Conservation (phyloP, 1,284 basidiomycete species). For the Pseudozyma pruni region DNA sequence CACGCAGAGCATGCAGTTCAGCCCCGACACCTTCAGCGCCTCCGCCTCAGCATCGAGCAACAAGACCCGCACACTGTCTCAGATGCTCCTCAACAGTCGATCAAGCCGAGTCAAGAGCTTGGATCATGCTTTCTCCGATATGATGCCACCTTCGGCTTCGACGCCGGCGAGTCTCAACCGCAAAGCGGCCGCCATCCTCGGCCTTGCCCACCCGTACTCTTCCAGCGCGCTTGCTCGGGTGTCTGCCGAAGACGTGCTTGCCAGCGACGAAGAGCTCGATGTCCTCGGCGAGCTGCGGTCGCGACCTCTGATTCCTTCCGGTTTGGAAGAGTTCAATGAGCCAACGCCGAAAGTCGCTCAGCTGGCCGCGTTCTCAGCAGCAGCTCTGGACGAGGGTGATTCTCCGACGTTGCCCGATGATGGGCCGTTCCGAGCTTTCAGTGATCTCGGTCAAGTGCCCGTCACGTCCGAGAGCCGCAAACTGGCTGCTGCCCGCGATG, state of each 20-base stretch:
- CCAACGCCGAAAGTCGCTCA: conserved; percentile 33
- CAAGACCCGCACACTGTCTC: conserved; percentile 23
- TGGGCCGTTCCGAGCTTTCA: conserved; percentile 19
- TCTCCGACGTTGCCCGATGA: conserved; percentile 45
- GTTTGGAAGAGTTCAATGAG: conserved; percentile 35
- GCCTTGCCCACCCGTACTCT: conserved; percentile 40
- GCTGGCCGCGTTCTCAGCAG: conserved; percentile 34
- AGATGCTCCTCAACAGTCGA: conserved; percentile 23
- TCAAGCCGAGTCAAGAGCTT: conserved; percentile 19
- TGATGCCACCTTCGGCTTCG: conserved; percentile 1
- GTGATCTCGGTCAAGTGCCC: conserved; percentile 18
- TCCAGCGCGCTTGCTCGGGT: conserved; percentile 1
- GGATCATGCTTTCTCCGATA: conserved; percentile 16
- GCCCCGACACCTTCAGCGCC: neutral
- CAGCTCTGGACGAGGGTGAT: conserved; percentile 32
- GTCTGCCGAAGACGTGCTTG: conserved; percentile 13
- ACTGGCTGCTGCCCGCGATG: conserved; percentile 38
- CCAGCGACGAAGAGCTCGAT: conserved; percentile 18
- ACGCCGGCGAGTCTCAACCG: conserved; percentile 19
- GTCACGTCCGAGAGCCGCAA: conserved; percentile 31
- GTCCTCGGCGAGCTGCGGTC: neutral
- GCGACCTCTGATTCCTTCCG: conserved; percentile 14
- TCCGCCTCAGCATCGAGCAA: conserved; percentile 3
- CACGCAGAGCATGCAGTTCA: conserved; percentile 22
- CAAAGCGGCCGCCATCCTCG: conserved; percentile 40